phyloP scores from a whole-genome alignment of 345 rosid genomes.

The Melastoma malabathricum region DNA sequence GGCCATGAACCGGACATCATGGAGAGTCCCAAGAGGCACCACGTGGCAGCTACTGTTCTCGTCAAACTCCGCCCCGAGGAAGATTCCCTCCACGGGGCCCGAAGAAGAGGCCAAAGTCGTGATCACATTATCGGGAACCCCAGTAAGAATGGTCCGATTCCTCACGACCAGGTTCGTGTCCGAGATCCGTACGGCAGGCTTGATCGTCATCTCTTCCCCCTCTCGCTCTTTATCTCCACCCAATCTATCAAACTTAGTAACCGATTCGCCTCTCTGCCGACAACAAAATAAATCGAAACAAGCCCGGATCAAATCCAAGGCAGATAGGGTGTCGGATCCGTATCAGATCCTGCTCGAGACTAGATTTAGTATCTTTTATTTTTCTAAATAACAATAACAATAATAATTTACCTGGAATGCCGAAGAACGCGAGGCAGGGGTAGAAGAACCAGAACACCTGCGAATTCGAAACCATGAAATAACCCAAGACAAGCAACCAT shows the following conservation, averaged over 20 bases:
- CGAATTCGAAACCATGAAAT: conserved; percentile 29
- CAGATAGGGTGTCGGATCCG: not conserved
- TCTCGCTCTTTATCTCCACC: conserved; percentile 12
- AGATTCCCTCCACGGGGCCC: conserved; percentile 65
- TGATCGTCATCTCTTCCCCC: conserved; percentile 49
- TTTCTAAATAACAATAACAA: too few species aligned
- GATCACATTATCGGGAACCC: conserved; percentile 65
- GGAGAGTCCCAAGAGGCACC: conserved; percentile 48
- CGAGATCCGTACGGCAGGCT: conserved; percentile 59
- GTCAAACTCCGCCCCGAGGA: conserved; percentile 59
- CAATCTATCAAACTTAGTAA: conserved; percentile 12
- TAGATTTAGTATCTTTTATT: too few species aligned
- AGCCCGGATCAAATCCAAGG: not conserved
- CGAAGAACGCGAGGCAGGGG: conserved; percentile 12
- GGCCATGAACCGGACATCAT: conserved; percentile 77
- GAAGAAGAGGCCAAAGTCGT: conserved; percentile 47
- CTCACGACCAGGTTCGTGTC: conserved; percentile 52
- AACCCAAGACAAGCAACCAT: conserved; percentile 1
- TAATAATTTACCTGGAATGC: conserved; percentile 45
- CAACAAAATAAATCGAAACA: not conserved
- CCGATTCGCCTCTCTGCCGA: conserved; percentile 31
- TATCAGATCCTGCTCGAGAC: too few species aligned
- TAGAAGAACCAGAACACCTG: conserved; percentile 23
- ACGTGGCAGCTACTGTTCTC: conserved; percentile 52
- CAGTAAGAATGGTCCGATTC: conserved; percentile 43